A percentile compares a stretch with the other conserved stretches of the same genome.
These are phyloP conservation scores for Talaromyces sp. DNA, from an alignment of 2,329 filamentous ascomycete species.

Conservation along the genomic window DNA sequence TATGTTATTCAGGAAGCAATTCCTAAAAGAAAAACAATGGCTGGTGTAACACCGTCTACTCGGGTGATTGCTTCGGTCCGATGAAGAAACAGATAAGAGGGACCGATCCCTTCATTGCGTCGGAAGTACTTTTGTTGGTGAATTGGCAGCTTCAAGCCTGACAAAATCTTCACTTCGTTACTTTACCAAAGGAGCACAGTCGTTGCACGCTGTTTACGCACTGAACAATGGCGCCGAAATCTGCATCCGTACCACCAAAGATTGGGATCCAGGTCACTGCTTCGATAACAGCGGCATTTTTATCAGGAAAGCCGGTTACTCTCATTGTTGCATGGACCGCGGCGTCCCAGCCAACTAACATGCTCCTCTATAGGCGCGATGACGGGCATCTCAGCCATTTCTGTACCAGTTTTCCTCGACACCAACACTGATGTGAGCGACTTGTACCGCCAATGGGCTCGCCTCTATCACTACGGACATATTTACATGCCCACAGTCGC, in stretches of 20 bases:
- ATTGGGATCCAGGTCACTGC: neutral
- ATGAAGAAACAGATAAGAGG: neutral
- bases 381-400: conserved; percentile 7
- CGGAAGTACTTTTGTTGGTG: neutral
- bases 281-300: neutral
- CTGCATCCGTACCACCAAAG: neutral
- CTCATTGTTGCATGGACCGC: neutral
- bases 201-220: neutral
- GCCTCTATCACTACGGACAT: conserved; percentile 31
- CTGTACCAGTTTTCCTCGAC: conserved; percentile 5
- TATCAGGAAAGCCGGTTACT: neutral
- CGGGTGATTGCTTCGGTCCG: neutral
- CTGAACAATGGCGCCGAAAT: neutral
- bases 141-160: neutral
- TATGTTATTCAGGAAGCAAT: neutral
- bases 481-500: conserved; percentile 22
- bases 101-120: neutral
- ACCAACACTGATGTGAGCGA: conserved; percentile 17
- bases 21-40: neutral
- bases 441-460: conserved; percentile 26
- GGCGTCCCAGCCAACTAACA: neutral
- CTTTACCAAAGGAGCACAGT: neutral
- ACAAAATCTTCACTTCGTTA: neutral
- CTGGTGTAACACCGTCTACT: neutral
- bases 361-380: neutral